These are phyloP conservation scores for Heterobasidion annosum DNA, from an alignment of 1,284 basidiomycete species.

Conservation along the genomic window DNA sequence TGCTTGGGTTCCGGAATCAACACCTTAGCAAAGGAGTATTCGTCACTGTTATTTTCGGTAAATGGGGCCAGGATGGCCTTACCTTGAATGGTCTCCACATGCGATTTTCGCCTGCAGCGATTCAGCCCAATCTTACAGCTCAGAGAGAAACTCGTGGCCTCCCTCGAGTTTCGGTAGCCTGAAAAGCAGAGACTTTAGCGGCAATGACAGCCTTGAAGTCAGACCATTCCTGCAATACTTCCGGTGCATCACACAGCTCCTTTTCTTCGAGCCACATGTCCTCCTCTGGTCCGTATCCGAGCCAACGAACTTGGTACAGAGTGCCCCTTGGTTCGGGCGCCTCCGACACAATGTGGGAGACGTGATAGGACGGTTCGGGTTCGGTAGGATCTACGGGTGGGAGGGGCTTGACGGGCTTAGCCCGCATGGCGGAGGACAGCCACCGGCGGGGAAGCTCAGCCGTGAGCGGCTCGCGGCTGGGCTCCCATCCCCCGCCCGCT, in stretches of 20 bases:
- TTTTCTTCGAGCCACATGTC: constrained; percentile 34
- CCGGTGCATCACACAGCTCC: constrained; percentile 23
- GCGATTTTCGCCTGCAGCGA: too few species aligned
- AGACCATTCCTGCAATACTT: constrained; percentile 21
- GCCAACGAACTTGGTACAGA: constrained; percentile 35
- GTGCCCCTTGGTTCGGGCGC: constrained; percentile 7
- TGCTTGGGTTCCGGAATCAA: too few species aligned
- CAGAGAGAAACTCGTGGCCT: neutral
- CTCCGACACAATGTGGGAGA: constrained; percentile 26
- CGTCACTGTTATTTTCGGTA: too few species aligned
- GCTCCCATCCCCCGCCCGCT: neutral
- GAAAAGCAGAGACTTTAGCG: neutral
- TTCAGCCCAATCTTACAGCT: neutral
- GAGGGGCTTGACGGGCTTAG: constrained; percentile 10
- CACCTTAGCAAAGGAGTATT: too few species aligned
- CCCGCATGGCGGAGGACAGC: constrained; percentile 8
- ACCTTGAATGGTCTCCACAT: too few species aligned
- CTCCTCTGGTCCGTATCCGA: constrained; percentile 33
- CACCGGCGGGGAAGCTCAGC: constrained; percentile 23
- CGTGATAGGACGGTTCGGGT: constrained; percentile 18
- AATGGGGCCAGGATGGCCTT: too few species aligned
- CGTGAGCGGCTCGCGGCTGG: constrained; percentile 16
- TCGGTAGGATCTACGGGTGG: constrained; percentile 11
- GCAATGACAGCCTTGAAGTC: constrained; percentile 11
- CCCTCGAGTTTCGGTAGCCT: neutral